These are phyloP conservation scores for Penicillium nordicum DNA, from an alignment of 2,329 filamentous ascomycete species.

Conservation along the genomic window DNA sequence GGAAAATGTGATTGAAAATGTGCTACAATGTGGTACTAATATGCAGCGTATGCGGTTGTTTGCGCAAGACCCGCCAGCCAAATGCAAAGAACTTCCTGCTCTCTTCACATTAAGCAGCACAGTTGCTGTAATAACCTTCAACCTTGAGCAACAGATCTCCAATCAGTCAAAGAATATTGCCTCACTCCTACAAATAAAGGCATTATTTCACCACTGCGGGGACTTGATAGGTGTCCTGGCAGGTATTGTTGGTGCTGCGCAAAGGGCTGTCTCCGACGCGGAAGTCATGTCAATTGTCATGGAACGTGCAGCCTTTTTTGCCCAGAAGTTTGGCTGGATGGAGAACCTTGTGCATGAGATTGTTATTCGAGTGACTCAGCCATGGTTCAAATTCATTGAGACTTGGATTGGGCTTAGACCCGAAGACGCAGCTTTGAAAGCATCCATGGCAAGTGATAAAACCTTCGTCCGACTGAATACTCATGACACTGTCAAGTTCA, in stretches of 20 bases:
- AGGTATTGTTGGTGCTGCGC: constrained; percentile 45
- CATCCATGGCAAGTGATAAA: constrained; percentile 51
- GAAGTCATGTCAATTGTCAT: constrained; percentile 61
- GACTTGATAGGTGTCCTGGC: constrained; percentile 37
- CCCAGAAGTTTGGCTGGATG: constrained; percentile 61
- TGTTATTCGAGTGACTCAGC: constrained; percentile 58
- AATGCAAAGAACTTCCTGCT: constrained; percentile 28
- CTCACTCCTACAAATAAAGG: constrained; percentile 39
- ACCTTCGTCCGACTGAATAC: constrained; percentile 61
- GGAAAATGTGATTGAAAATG: constrained; percentile 28
- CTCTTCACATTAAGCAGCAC: constrained; percentile 37
- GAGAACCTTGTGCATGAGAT: constrained; percentile 65
- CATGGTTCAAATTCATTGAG: constrained; percentile 65
- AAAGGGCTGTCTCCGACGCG: constrained; percentile 54
- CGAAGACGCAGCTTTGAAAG: constrained; percentile 53
- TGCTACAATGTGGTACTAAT: constrained; percentile 37
- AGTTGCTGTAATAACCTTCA: constrained; percentile 34
- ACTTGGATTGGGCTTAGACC: constrained; percentile 70
- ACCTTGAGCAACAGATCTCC: constrained; percentile 37
- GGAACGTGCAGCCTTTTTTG: constrained; percentile 59
- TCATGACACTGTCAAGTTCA: constrained; percentile 57
- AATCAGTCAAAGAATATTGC: constrained; percentile 21
- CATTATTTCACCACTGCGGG: constrained; percentile 38
- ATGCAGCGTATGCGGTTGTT: constrained; percentile 39
- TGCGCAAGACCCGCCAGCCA: constrained; percentile 27